Conservation (phyloP, 225 moss, liverwort and hornwort species). For the Asterella californica region DNA sequence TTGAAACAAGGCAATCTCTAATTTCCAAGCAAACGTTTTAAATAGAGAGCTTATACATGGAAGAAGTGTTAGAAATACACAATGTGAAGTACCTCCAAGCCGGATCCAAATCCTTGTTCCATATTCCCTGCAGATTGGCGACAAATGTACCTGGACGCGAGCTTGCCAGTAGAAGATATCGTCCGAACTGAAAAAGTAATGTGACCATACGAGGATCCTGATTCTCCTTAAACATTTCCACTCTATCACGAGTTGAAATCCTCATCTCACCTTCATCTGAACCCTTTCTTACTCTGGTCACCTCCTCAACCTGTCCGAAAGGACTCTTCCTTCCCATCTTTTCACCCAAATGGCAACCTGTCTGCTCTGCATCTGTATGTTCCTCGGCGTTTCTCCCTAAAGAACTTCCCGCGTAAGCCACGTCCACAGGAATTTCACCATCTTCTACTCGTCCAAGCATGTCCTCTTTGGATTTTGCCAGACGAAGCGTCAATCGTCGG, state of each 20-base stretch:
- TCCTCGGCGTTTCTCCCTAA: conserved; percentile 18
- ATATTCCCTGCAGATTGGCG: conserved; percentile 89
- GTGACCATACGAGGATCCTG: conserved; percentile 83
- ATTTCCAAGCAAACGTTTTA: too few species aligned
- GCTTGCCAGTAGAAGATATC: conserved; percentile 83
- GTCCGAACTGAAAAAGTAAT: conserved; percentile 91
- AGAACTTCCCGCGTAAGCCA: neutral
- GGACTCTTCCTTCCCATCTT: conserved; percentile 15
- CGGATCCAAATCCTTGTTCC: conserved; percentile 72
- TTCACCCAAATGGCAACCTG: conserved; percentile 9
- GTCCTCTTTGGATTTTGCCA: conserved; percentile 46
- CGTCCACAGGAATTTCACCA: neutral
- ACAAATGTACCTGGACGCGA: conserved; percentile 84
- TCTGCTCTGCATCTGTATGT: conserved; percentile 34
- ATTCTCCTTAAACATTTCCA: conserved; percentile 50
- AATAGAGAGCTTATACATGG: neutral
- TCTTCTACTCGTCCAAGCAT: neutral
- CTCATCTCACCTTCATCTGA: neutral
- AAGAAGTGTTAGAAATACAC: neutral
- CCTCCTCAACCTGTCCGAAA: conserved; percentile 34
- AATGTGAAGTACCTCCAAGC: conserved; percentile 65
- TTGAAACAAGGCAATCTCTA: too few species aligned
- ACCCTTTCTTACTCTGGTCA: conserved; percentile 25
- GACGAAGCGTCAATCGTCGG: conserved; percentile 60
- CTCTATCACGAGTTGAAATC: conserved; percentile 54